Percentiles rank a stretch among this genome's conserved stretches.
Evolutionary conservation across 164 flowering plant genomes (phyloP).

Genomic region (Pachysandra terminalis): DNA sequence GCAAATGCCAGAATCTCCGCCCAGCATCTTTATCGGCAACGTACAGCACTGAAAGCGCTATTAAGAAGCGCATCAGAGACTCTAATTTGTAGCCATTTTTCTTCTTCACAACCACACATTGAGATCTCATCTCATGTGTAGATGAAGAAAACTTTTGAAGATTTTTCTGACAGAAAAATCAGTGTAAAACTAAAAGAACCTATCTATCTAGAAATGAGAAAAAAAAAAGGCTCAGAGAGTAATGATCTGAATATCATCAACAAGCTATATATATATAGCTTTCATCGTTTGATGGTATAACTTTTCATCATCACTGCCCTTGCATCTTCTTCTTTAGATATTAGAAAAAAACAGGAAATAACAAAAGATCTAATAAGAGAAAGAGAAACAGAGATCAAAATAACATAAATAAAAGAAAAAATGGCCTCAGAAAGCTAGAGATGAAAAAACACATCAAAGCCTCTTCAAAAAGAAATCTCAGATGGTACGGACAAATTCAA

Average conservation of each 20-base stretch:
- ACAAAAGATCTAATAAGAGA: too few species aligned
- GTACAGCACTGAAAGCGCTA: conserved; percentile 42
- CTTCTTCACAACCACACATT: too few species aligned
- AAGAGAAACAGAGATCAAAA: too few species aligned
- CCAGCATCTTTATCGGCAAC: conserved; percentile 31
- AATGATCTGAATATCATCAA: conserved; percentile 8
- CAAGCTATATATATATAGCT: conserved; percentile 9
- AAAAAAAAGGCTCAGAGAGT: conserved; percentile 20
- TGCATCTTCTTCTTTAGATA: too few species aligned
- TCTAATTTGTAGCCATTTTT: conserved; percentile 41
- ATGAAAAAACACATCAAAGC: conserved; percentile 6
- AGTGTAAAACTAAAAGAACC: too few species aligned
- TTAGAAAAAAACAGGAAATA: too few species aligned
- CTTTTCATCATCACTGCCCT: conserved; percentile 11
- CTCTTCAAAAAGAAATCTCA: conserved; percentile 1
- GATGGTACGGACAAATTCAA: conserved; percentile 10
- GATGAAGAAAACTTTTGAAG: too few species aligned
- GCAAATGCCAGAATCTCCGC: conserved; percentile 38
- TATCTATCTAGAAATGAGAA: too few species aligned
- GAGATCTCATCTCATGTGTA: too few species aligned
- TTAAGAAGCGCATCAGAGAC: conserved; percentile 34
- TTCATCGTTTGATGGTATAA: conserved; percentile 22
- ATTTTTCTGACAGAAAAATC: too few species aligned
- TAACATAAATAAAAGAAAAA: too few species aligned
- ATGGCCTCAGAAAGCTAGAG: background rate